phyloP scores from a whole-genome alignment of 2,329 filamentous ascomycete species.

The Colletotrichum scovillei region DNA sequence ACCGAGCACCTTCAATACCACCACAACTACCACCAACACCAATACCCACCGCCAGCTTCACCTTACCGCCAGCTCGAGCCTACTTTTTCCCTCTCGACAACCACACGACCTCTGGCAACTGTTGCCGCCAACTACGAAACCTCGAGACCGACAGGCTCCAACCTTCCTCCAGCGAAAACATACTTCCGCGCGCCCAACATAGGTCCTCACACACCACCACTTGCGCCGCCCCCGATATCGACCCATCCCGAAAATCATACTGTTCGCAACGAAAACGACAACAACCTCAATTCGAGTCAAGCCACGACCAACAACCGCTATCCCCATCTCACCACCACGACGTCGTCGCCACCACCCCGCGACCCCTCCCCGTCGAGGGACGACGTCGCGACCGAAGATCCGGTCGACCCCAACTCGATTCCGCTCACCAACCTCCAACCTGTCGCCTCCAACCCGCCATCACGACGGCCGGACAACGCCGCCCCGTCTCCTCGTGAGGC shows the following conservation, averaged over 20 bases:
- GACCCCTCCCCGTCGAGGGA: conserved; percentile 9
- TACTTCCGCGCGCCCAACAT: not conserved
- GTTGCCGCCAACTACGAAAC: not conserved
- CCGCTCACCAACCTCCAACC: not conserved
- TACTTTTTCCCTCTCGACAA: not conserved
- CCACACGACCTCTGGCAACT: not conserved
- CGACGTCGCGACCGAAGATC: not conserved
- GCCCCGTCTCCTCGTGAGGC: conserved; percentile 28
- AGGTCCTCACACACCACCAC: not conserved
- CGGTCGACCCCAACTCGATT: conserved; percentile 2
- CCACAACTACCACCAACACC: too few species aligned
- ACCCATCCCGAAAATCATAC: not conserved
- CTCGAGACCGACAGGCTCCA: not conserved
- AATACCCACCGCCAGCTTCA: not conserved
- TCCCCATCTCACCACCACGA: conserved; percentile 2
- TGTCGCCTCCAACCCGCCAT: not conserved
- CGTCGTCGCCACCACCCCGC: conserved; percentile 13
- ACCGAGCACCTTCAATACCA: not conserved
- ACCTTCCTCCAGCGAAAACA: not conserved
- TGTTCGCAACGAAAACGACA: not conserved
- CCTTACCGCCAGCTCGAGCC: not conserved
- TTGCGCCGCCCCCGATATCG: not conserved
- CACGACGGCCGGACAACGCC: conserved; percentile 8
- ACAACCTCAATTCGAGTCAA: not conserved
- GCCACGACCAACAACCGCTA: not conserved